Conservation (phyloP, 2,329 filamentous ascomycete genomes). For the Pyrenochaeta sp. region DNA sequence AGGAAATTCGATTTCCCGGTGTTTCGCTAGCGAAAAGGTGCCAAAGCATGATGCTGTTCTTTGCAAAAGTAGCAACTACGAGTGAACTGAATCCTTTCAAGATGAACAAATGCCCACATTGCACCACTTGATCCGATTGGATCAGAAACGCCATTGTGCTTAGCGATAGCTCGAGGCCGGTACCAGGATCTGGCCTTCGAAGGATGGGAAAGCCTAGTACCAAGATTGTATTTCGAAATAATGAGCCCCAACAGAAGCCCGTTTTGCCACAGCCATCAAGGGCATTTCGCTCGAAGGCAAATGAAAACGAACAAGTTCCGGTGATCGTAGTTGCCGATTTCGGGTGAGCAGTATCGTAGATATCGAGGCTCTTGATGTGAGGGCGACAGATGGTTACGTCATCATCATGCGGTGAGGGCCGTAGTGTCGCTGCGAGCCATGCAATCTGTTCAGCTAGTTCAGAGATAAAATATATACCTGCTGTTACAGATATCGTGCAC, state of each 20-base stretch:
- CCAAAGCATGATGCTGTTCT: not conserved
- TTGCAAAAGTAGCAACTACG: not conserved
- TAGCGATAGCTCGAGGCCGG: constrained; percentile 6
- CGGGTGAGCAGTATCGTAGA: not conserved
- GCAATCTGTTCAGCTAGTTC: constrained; percentile 7
- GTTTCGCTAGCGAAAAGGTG: not conserved
- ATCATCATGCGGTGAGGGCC: not conserved
- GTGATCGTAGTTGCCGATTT: not conserved
- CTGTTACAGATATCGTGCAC: not conserved
- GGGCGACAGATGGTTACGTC: not conserved
- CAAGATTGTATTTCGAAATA: not conserved
- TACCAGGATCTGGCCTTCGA: not conserved
- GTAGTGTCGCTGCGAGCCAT: constrained; percentile 1
- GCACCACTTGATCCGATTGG: not conserved
- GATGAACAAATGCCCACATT: constrained; percentile 2
- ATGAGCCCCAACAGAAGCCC: too few species aligned
- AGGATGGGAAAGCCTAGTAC: constrained; percentile 3
- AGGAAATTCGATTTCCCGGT: constrained; percentile 5
- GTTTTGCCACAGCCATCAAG: too few species aligned
- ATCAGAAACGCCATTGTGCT: not conserved
- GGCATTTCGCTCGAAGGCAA: too few species aligned
- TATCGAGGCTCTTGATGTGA: not conserved
- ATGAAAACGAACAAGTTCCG: not conserved
- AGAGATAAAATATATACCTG: not conserved
- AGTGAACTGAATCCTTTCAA: constrained; percentile 6